Conservation (phyloP, 2,329 filamentous ascomycete species). For the Colletotrichum spinosum region DNA sequence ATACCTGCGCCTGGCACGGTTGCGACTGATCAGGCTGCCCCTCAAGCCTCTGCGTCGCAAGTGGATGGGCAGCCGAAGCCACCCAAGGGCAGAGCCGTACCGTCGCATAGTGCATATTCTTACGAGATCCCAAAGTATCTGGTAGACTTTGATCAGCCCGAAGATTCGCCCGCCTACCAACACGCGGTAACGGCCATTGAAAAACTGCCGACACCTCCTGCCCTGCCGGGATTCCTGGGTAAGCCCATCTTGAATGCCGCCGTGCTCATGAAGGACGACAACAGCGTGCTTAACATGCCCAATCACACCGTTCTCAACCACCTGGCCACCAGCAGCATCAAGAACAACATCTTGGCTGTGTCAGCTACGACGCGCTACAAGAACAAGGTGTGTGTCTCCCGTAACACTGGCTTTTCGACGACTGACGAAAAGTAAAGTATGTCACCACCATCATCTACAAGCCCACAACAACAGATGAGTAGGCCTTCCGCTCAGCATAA, state of each 20-base stretch:
- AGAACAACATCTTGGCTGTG: conserved; percentile 93
- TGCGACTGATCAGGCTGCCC: conserved; percentile 42
- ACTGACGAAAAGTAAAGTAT: conserved; percentile 70
- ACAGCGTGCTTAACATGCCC: conserved; percentile 94
- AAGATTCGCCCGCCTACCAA: conserved; percentile 80
- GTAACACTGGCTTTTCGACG: conserved; percentile 24
- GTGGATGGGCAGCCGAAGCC: conserved; percentile 57
- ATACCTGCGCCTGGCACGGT: conserved; percentile 45
- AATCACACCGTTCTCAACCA: conserved; percentile 98
- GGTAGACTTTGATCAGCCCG: conserved; percentile 85
- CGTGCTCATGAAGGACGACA: conserved; percentile 96
- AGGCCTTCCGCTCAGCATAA: background rate
- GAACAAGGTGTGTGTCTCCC: conserved; percentile 75
- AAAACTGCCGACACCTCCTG: conserved; percentile 85
- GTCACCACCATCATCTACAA: conserved; percentile 99
- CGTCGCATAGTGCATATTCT: conserved; percentile 72
- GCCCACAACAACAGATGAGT: conserved; percentile 74
- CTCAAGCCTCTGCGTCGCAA: conserved; percentile 47
- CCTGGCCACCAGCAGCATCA: conserved; percentile 96
- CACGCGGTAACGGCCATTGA: conserved; percentile 80
- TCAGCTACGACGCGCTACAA: conserved; percentile 98
- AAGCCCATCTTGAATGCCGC: conserved; percentile 95
- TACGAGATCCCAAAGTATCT: conserved; percentile 85
- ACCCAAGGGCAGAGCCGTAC: conserved; percentile 67
- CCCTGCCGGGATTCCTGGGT: conserved; percentile 88